Evolutionary conservation across 345 rosid genomes (phyloP), one percentile per base, ranked within the genome.

Genomic region (Eucalyptus melliodora): DNA sequence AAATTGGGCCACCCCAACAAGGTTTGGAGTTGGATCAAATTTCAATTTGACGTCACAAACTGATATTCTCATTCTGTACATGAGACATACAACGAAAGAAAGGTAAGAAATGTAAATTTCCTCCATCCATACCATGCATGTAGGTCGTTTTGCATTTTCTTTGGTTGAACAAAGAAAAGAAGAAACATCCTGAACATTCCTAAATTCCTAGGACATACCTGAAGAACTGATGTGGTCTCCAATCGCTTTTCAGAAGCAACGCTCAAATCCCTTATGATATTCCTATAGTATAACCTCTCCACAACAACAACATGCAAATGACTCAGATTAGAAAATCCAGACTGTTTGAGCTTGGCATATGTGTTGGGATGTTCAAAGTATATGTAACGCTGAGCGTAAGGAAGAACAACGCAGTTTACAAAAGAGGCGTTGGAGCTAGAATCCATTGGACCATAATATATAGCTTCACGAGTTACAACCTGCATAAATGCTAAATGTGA

Each of bases 351-450:
- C 89, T 92, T 94, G 90, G 86, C 86, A 90, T 96, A 97, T 89
- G 91, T 93, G 86, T 94, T 92, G 50, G 92, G 95, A 89, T 94
- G 96, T 30, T 91, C 49, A 86, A 94, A 90, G 89, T 91, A 93
- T 40, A 96, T 89, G 91, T 96, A 97, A 87, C 99, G 97, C 91
- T 97, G 99, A 62, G 96, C 96, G 93, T 95, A 96, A 89, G 99
- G 97, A 88, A 97, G 96, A 89, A 93, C 92, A 89, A 93, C 92
- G 98, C 98, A 96, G 89, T 96, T 93, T 86, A 97, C 91, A 87
- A 97, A 90, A 88, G 96, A 94, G 91, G 93, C 92, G 90, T 93
- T 92, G 88, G 91, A 90, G 89, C 92, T 91, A 90, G 92, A 90
- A 91, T 95, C 96, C 88, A 89, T 87, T 91, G 31, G 91, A 89